Conservation (phyloP, 805 yeast species). For the Candida adriatica region DNA sequence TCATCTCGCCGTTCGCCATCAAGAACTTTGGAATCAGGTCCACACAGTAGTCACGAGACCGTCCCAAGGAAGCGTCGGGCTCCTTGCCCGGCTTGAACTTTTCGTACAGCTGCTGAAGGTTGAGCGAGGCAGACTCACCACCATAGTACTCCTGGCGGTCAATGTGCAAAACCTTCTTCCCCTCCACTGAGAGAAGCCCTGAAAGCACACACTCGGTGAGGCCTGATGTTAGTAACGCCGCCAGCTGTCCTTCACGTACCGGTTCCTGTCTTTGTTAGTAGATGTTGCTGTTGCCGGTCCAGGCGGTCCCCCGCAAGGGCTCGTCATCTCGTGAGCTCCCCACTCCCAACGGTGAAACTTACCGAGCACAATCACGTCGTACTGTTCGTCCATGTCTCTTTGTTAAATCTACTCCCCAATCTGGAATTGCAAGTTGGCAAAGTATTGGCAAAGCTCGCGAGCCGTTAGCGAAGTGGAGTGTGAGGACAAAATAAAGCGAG, state of each 20-base stretch:
- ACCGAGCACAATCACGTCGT: slow-evolving; percentile 95
- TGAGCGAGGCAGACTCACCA: slow-evolving; percentile 80
- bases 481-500: no score
- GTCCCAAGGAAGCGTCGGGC: slow-evolving; percentile 68
- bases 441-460: no score
- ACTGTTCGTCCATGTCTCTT: slow-evolving; percentile 76
- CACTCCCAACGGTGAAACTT: no score
- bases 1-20: slow-evolving; percentile 97
- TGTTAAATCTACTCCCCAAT: no score
- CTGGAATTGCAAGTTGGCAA: no score
- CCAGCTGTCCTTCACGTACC: not conserved
- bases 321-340: no score
- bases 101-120: slow-evolving; percentile 62
- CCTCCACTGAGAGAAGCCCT: slow-evolving; percentile 93
- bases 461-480: no score
- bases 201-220: slow-evolving; percentile 93
- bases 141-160: slow-evolving; percentile 97
- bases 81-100: slow-evolving; percentile 77
- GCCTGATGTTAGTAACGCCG: slow-evolving; percentile 41
- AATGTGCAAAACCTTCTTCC: slow-evolving; percentile 93
- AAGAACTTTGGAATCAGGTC: slow-evolving; percentile 94
- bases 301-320: no score
- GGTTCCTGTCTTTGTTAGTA: slow-evolving; percentile 4
- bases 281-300: no score
- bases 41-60: slow-evolving; percentile 96